Evolutionary conservation across 2,329 filamentous ascomycete genomes (phyloP).

Genomic region (Teratosphaeria zuluensis): DNA sequence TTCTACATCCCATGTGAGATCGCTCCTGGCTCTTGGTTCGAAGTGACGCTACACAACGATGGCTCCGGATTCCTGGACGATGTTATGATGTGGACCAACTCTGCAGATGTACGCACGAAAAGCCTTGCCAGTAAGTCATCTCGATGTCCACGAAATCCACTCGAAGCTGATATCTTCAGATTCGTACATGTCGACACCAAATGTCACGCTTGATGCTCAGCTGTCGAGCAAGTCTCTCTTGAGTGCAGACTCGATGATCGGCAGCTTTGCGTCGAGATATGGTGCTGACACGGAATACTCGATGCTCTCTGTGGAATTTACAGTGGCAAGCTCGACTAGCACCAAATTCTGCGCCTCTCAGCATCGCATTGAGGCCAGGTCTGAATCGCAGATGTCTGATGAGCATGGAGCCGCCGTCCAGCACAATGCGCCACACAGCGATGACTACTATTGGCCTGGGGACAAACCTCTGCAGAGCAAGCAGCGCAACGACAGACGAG

Average conservation of each 20-base stretch:
- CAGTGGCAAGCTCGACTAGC: background rate
- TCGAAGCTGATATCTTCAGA: background rate
- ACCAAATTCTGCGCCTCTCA: background rate
- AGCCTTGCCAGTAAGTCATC: background rate
- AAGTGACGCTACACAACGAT: background rate
- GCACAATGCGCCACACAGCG: background rate
- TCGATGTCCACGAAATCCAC: background rate
- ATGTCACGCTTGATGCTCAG: background rate
- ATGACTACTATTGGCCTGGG: background rate
- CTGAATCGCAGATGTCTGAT: background rate
- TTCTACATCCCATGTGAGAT: background rate
- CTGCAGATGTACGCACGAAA: background rate
- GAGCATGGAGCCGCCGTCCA: background rate
- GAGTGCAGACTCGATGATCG: background rate
- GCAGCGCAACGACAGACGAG: background rate
- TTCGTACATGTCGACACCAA: background rate
- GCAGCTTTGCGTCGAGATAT: background rate
- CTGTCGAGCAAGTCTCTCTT: background rate
- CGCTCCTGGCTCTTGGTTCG: background rate
- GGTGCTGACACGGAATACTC: background rate
- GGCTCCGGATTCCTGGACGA: background rate
- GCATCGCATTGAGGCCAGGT: background rate
- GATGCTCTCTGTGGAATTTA: background rate
- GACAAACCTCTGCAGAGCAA: background rate
- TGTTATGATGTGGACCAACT: background rate